Evolutionary conservation across 75 land plant species (phyloP).

Genomic region (Adiantum capillusveneris): DNA sequence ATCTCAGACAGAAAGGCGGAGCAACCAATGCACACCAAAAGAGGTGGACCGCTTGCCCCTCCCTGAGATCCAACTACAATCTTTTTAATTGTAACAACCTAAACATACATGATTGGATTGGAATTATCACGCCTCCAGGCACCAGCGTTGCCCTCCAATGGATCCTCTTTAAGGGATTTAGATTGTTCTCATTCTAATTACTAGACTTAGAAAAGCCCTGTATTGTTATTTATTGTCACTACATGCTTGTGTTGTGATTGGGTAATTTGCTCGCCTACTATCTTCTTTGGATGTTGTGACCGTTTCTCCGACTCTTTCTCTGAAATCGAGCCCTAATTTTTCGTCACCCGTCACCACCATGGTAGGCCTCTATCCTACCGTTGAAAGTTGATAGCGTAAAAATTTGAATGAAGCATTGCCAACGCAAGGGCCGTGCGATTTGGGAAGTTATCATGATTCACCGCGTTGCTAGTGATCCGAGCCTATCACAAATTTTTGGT

Average conservation of each 20-base stretch:
- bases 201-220: conserved; percentile 16
- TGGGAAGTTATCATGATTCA: conserved; percentile 2
- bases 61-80: too few species aligned
- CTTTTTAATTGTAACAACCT: too few species aligned
- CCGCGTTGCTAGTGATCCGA: too few species aligned
- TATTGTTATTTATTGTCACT: conserved; percentile 37
- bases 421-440: conserved; percentile 1
- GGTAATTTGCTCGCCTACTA: conserved; percentile 30
- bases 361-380: conserved; percentile 28
- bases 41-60: too few species aligned
- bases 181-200: too few species aligned
- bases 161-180: too few species aligned
- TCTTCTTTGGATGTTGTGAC: conserved; percentile 28
- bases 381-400: conserved; percentile 15
- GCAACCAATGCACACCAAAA: too few species aligned
- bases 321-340: conserved; percentile 40
- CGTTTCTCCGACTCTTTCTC: conserved; percentile 22
- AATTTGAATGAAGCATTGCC: conserved; percentile 15
- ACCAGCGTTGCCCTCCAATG: too few species aligned
- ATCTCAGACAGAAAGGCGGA: too few species aligned
- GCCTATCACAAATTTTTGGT: too few species aligned
- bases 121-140: too few species aligned
- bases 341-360: conserved; percentile 33
- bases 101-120: too few species aligned
- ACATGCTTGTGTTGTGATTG: conserved; percentile 32